phyloP scores from a whole-genome alignment of 305 asterid species.

The Plantago lanceolata region DNA sequence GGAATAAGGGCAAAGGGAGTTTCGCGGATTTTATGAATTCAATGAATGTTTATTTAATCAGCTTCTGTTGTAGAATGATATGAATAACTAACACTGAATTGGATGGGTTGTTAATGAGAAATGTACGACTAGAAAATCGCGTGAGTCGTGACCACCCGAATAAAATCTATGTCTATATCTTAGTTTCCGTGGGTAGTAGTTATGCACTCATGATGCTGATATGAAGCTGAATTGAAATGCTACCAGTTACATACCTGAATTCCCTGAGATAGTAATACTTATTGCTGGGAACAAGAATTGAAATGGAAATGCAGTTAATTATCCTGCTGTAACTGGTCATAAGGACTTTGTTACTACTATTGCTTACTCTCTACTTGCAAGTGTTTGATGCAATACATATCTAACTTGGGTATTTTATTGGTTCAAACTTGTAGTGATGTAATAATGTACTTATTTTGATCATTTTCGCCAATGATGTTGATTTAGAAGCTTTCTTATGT shows the following conservation, averaged over 20 bases:
- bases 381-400: background rate
- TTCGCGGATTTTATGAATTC: background rate
- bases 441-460: background rate
- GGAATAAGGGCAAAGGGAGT: background rate
- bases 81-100: background rate
- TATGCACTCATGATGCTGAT: background rate
- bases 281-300: background rate
- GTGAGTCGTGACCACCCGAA: too few species aligned
- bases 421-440: too few species aligned
- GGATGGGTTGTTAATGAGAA: background rate
- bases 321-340: background rate
- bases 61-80: background rate
- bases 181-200: too few species aligned
- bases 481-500: slow-evolving; percentile 23
- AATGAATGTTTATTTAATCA: background rate
- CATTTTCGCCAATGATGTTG: background rate
- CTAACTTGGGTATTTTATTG: too few species aligned
- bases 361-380: background rate
- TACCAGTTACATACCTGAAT: background rate
- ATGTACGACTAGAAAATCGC: slow-evolving; percentile 4
- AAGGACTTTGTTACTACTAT: background rate
- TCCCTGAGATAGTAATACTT: too few species aligned
- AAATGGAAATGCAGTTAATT: background rate
- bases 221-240: background rate
- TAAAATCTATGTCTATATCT: too few species aligned